phyloP scores from a whole-genome alignment of 768 basidiomycete species.

The Rubroboletus satanas region DNA sequence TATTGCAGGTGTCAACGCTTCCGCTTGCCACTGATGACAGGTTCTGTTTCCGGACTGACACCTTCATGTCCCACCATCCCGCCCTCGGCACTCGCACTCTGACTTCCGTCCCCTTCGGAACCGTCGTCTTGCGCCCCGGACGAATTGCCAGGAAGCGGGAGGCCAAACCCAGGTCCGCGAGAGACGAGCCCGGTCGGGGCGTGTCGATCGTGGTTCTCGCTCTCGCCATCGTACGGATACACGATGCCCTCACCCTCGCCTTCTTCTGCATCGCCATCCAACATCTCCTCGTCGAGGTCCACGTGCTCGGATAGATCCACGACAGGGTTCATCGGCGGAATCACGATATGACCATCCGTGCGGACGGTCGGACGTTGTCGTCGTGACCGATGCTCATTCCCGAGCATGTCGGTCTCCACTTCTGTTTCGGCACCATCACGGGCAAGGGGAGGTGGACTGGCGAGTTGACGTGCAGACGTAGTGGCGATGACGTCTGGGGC shows the following conservation, averaged over 20 bases:
- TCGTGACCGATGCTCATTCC: constrained; percentile 9
- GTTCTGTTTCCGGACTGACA: constrained; percentile 1
- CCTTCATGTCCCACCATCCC: background rate
- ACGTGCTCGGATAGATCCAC: constrained; percentile 6
- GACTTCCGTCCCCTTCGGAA: constrained; percentile 21
- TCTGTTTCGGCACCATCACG: constrained; percentile 34
- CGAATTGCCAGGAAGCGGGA: constrained; percentile 14
- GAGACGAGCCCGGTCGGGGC: background rate
- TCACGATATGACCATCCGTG: constrained; percentile 22
- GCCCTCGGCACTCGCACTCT: constrained; percentile 18
- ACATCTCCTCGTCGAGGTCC: constrained; percentile 28
- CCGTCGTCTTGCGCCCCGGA: constrained; percentile 12
- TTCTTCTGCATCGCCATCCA: constrained; percentile 20
- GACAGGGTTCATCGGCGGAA: constrained; percentile 5
- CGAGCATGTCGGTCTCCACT: constrained; percentile 27
- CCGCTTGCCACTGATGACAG: constrained; percentile 23
- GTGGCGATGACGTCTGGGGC: background rate
- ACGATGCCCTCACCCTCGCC: background rate
- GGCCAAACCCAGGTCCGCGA: constrained; percentile 18
- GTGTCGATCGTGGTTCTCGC: constrained; percentile 5
- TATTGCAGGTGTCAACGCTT: constrained; percentile 13
- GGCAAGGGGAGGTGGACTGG: constrained; percentile 20
- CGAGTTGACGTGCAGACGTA: constrained; percentile 12
- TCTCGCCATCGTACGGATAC: constrained; percentile 9
- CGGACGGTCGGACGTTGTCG: constrained; percentile 25